Base-by-base conservation (phyloP, 2,329 filamentous ascomycete species). In the Penicillium sp. region DNA sequence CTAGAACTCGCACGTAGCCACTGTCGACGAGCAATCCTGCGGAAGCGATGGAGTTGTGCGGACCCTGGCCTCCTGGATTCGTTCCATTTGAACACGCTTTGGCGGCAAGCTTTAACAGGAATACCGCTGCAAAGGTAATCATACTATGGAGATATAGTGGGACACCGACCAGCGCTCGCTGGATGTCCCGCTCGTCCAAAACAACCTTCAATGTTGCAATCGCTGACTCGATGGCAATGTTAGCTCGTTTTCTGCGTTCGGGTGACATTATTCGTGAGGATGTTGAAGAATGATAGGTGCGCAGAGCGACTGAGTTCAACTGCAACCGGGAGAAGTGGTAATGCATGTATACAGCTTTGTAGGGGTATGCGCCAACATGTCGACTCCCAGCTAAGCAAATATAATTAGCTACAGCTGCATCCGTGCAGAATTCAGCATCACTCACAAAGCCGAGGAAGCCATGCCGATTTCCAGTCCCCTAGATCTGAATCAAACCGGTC, bases 271-370 rank as follows among this genome's bases (percentile, higher is more conserved):
- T 51, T 28, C 62, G 58, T 4, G 62, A 55, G 10, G 64, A 63
- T 8, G 54, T 57, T 10, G 62, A 61, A 14, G 63, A 64, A 36
- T 67, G 63, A 36, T 74, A 68, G 7, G 71, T 71, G 19, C 73
- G 67, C 16, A 77, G 55, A 19, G 72, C 73, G 17, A 75, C 68
- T 4, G 74, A 75, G 30, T 74, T 70, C 7, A 77, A 58, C 32
- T 75, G 71, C 13, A 77, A 57, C 33, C 72, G 68, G 32, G 71
- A 74, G 50, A 75, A 77, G 51, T 76, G 63, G 44, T 73, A 74
- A 49, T 76, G 72, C 43, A 77, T 60, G 18, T 64, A 63, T 5
- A 75, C 71, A 16, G 71, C 73, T 54, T 74, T 74, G 37, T 70
- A 67, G 14, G 74, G 74, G 50, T 75, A 76, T 35, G 67, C 63